A percentile compares a stretch with the other conserved stretches of the same genome.
phyloP scores from a whole-genome alignment of 192 early-diverging fungal species.

The Gigaspora rosea region DNA sequence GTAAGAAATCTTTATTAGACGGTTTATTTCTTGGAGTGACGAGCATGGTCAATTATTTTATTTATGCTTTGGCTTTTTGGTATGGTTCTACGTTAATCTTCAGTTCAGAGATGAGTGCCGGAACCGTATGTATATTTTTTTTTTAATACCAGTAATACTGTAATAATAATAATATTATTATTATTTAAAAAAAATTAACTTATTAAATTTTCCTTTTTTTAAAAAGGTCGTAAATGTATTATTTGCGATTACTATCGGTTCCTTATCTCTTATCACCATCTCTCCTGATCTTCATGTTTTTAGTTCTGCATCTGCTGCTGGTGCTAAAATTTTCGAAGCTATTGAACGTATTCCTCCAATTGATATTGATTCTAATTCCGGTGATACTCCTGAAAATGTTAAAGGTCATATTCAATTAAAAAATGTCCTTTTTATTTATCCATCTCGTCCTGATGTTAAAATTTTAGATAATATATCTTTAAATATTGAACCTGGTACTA shows the following conservation, averaged over 20 bases:
- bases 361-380: slow-evolving; percentile 60
- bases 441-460: slow-evolving; percentile 53
- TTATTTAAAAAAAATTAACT: no score
- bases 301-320: slow-evolving; percentile 79
- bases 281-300: slow-evolving; percentile 66
- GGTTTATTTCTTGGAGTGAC: slow-evolving; percentile 46
- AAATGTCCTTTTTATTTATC: slow-evolving; percentile 65
- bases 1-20: slow-evolving; percentile 49
- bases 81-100: slow-evolving; percentile 64
- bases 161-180: no score
- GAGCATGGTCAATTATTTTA: slow-evolving; percentile 55
- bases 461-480: slow-evolving; percentile 61
- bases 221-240: slow-evolving; percentile 62
- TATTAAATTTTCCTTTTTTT: neutral
- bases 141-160: no score
- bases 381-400: slow-evolving; percentile 40
- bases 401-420: slow-evolving; percentile 44
- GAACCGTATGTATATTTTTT: slow-evolving; percentile 21
- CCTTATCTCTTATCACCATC: slow-evolving; percentile 69
- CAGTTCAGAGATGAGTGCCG: slow-evolving; percentile 64
- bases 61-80: slow-evolving; percentile 62
- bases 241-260: slow-evolving; percentile 69
- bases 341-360: slow-evolving; percentile 84
- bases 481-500: slow-evolving; percentile 57
- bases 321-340: slow-evolving; percentile 75